Evolutionary conservation across 805 yeast genomes (phyloP).

Genomic region (Spathaspora passalidarum): DNA sequence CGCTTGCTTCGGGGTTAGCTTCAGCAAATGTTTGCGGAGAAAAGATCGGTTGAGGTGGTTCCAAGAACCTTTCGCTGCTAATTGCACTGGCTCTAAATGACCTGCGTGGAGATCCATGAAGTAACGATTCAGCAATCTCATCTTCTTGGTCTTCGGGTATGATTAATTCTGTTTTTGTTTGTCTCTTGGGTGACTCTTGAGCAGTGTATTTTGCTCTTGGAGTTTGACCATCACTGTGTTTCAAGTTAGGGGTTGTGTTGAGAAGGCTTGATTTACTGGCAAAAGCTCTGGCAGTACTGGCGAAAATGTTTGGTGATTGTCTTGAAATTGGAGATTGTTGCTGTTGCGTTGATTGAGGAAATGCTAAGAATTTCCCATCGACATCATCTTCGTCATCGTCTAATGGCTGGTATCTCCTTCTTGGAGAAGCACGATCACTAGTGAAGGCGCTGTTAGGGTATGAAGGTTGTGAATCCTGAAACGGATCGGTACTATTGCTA

Average conservation of each 20-base stretch:
- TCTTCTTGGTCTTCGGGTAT: slow-evolving; percentile 36
- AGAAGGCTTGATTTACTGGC: slow-evolving; percentile 15
- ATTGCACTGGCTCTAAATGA: slow-evolving; percentile 28
- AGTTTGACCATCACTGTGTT: slow-evolving; percentile 28
- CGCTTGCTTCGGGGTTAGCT: slow-evolving; percentile 41
- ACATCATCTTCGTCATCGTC: slow-evolving; percentile 21
- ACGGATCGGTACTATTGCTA: slow-evolving; percentile 31
- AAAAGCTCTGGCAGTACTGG: slow-evolving; percentile 27
- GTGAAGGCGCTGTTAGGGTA: slow-evolving; percentile 40
- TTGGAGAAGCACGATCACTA: slow-evolving; percentile 35
- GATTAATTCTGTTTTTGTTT: slow-evolving; percentile 43
- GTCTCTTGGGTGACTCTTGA: slow-evolving; percentile 70
- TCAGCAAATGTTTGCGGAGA: slow-evolving; percentile 63
- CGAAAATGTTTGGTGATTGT: slow-evolving; percentile 43
- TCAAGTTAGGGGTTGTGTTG: slow-evolving; percentile 27
- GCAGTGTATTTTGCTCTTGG: slow-evolving; percentile 67
- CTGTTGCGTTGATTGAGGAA: slow-evolving; percentile 26
- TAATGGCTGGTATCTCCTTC: slow-evolving; percentile 26
- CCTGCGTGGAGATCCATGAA: slow-evolving; percentile 37
- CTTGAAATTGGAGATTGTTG: slow-evolving; percentile 15
- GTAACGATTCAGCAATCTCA: slow-evolving; percentile 16
- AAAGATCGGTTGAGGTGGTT: slow-evolving; percentile 65
- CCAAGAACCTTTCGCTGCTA: slow-evolving; percentile 50
- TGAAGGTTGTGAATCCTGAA: slow-evolving; percentile 29
- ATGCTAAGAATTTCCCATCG: slow-evolving; percentile 25